Base-by-base conservation (phyloP, 306 rosid genomes). In the Crataegus laevigata region DNA sequence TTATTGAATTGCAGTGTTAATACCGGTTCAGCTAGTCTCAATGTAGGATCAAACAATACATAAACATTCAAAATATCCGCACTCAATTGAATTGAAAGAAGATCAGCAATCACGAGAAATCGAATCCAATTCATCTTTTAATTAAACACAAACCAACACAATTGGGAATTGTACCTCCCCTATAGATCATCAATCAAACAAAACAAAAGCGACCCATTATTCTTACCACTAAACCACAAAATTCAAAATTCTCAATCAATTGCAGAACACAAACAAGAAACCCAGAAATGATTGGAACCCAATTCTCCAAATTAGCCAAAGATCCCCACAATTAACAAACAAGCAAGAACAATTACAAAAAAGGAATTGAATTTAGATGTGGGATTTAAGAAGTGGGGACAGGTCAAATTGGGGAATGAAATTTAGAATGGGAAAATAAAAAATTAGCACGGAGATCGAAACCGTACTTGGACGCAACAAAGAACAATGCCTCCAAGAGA, bases 181-280 rank as follows among this genome's bases (percentile, higher is more conserved):
- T 11, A 57, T 4, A 51, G 5, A 66, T 12, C 43, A 52, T 25
- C 45, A 79, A 79, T 29, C n/a, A 24, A 24, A 59, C 3, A 45
- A 19, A 38, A 22, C 9, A 11, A n/a, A 43, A 68, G 45, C 73
- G 14, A 6, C 47, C 64, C 78, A 67, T 22, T 63, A 75, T 52
- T 68, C 75, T 82, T 82, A 91, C 96, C 94, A 81, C 80, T 60
- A 77, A 84, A 82, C 75, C 79, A 74, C 67, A 58, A 50, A 34
- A 15, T 47, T 5, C 8, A 30, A 67, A 65, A 25, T 18, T 78
- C 11, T 17, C 60, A 70, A 66, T 28, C 47, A 75, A 78, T 51
- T 25, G 71, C 1, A 21, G 28, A 57, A 51, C 66, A 76, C 79
- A 67, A 72, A 47, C 43, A 38, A 74, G 42, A 62, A 75, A 61